Percentiles rank a stretch among this genome's conserved stretches.
phyloP scores from a whole-genome alignment of 768 basidiomycete genomes.

The Leucocoprinus sp. region DNA sequence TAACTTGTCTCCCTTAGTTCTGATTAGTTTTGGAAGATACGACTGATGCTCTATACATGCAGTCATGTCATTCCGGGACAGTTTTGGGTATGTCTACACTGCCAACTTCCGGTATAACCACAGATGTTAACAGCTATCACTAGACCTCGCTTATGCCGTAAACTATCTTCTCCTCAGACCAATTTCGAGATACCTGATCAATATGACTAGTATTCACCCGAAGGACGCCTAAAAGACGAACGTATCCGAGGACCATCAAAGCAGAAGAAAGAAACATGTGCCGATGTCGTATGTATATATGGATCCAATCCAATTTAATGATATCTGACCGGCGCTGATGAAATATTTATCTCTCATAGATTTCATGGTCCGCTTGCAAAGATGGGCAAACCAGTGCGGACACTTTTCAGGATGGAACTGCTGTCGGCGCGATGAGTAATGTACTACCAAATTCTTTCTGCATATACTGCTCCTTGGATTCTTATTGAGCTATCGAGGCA shows the following conservation, averaged over 20 bases:
- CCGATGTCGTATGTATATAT: conserved; percentile 52
- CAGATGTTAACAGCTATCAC: neutral
- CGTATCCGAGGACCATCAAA: conserved; percentile 27
- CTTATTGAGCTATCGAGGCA: conserved; percentile 32
- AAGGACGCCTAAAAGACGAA: conserved; percentile 41
- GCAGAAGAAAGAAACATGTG: conserved; percentile 45
- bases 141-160: conserved; percentile 44
- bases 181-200: neutral
- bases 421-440: conserved; percentile 76
- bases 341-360: conserved; percentile 28
- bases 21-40: neutral
- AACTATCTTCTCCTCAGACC: neutral
- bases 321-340: neutral
- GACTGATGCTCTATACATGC: neutral
- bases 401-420: conserved; percentile 51
- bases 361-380: conserved; percentile 65
- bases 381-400: conserved; percentile 71
- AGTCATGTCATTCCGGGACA: conserved; percentile 51
- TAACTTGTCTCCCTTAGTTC: conserved; percentile 18
- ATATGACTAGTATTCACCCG: conserved; percentile 44
- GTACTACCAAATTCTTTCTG: conserved; percentile 32
- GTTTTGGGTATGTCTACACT: conserved; percentile 31
- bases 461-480: neutral
- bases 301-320: neutral
- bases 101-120: neutral